A percentile compares a stretch with the other conserved stretches of the same genome.
Evolutionary conservation across 2,329 filamentous ascomycete genomes (phyloP).

Genomic region (Mycosphaerella sp.): DNA sequence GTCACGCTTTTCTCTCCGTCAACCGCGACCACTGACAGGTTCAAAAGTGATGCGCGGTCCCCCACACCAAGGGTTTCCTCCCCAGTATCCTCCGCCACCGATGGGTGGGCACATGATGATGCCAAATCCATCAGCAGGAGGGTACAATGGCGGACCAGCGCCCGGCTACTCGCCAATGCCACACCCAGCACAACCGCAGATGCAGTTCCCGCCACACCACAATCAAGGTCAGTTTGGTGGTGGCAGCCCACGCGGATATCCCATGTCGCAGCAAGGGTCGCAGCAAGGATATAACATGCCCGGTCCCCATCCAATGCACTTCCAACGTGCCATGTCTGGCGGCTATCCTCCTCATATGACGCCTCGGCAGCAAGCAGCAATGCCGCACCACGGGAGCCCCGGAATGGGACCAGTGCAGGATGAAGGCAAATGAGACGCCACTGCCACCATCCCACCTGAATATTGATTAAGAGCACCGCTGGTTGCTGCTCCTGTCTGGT

Average conservation of each 20-base stretch:
- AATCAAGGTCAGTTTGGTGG: slow-evolving; percentile 54
- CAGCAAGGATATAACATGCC: slow-evolving; percentile 64
- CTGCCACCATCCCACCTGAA: neutral
- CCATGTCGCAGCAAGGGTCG: slow-evolving; percentile 93
- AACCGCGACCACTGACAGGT: slow-evolving; percentile 58
- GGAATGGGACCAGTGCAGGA: slow-evolving; percentile 26
- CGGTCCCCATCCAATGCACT: slow-evolving; percentile 24
- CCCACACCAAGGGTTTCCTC: slow-evolving; percentile 20
- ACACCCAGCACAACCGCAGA: slow-evolving; percentile 62
- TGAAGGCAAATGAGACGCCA: slow-evolving; percentile 27
- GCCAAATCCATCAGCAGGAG: slow-evolving; percentile 62
- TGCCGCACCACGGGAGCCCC: slow-evolving; percentile 28
- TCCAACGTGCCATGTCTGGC: slow-evolving; percentile 28
- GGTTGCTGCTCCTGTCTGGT: neutral
- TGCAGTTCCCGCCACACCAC: slow-evolving; percentile 30
- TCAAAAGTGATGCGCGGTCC: slow-evolving; percentile 45
- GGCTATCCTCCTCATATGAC: slow-evolving; percentile 33
- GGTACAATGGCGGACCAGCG: slow-evolving; percentile 58
- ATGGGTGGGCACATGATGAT: slow-evolving; percentile 78
- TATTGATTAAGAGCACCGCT: neutral
- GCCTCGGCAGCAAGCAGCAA: slow-evolving; percentile 31
- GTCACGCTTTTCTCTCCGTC: slow-evolving; percentile 7
- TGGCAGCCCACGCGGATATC: slow-evolving; percentile 76
- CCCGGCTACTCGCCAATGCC: slow-evolving; percentile 59
- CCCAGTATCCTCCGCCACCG: slow-evolving; percentile 19